Conservation (phyloP, 495 filamentous ascomycete genomes). For the Aspergillus hancockii region DNA sequence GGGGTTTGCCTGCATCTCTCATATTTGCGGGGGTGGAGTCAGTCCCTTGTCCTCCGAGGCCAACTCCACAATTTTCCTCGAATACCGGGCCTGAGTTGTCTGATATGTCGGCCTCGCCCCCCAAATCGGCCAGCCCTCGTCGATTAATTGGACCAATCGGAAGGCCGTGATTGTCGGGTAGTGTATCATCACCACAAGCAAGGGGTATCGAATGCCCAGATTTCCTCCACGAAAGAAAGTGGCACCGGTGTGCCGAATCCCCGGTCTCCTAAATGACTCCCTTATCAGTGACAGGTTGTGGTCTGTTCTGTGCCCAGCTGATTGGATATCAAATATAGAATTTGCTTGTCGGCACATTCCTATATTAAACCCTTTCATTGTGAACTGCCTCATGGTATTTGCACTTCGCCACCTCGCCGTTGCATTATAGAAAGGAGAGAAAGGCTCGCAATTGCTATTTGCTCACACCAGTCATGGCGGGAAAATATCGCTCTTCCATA, state of each 20-base stretch:
- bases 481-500: neutral
- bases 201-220: neutral
- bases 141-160: constrained; percentile 15
- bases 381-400: neutral
- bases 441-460: neutral
- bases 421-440: neutral
- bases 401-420: neutral
- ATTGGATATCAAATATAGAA: too few species aligned
- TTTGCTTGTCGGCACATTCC: too few species aligned
- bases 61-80: neutral
- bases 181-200: neutral
- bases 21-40: neutral
- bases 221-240: too few species aligned
- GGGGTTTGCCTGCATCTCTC: neutral
- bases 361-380: too few species aligned
- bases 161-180: neutral
- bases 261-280: neutral
- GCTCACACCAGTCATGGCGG: neutral
- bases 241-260: neutral
- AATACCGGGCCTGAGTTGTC: neutral
- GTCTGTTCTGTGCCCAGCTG: too few species aligned
- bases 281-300: too few species aligned
- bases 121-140: constrained; percentile 6
- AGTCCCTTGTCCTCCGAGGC: neutral
- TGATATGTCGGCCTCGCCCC: neutral